Evolutionary conservation across 2,329 filamentous ascomycete genomes (phyloP).

Genomic region (Ceratocystis eucalypticola): DNA sequence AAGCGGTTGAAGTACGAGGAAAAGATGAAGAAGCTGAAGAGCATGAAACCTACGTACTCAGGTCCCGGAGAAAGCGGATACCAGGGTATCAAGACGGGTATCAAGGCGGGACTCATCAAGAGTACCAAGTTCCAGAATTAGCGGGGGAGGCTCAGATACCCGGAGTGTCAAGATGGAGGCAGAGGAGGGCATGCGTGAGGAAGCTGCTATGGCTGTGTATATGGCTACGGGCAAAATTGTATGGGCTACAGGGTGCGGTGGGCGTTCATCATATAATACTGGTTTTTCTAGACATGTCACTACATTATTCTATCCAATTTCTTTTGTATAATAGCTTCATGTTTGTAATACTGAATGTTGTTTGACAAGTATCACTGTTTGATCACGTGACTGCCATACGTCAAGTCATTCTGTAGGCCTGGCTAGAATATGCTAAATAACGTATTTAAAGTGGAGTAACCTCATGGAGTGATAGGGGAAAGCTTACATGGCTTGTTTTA

Average conservation of each 20-base stretch:
- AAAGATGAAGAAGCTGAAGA: slow-evolving; percentile 93
- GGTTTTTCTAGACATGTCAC: slow-evolving; percentile 7
- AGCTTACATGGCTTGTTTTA: slow-evolving; percentile 2
- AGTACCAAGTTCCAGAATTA: slow-evolving; percentile 65
- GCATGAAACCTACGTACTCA: slow-evolving; percentile 74
- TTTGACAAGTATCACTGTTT: not conserved
- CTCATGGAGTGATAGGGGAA: not conserved
- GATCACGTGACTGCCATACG: not conserved
- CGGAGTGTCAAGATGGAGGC: not conserved
- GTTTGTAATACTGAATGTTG: not conserved
- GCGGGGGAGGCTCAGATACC: not conserved
- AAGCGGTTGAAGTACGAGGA: slow-evolving; percentile 93
- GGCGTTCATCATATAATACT: slow-evolving; percentile 16
- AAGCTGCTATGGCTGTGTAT: not conserved
- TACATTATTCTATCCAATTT: not conserved
- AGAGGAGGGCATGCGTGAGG: not conserved
- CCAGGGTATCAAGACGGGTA: slow-evolving; percentile 82
- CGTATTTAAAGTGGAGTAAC: not conserved
- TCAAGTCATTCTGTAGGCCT: not conserved
- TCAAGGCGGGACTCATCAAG: slow-evolving; percentile 87
- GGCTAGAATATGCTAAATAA: not conserved
- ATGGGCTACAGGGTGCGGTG: slow-evolving; percentile 10
- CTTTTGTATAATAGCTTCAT: not conserved
- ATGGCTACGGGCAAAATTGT: slow-evolving; percentile 18
- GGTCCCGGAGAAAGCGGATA: slow-evolving; percentile 77